These are phyloP conservation scores for Alternaria sp. DNA, from an alignment of 2,329 filamentous ascomycete species.

Conservation along the genomic window DNA sequence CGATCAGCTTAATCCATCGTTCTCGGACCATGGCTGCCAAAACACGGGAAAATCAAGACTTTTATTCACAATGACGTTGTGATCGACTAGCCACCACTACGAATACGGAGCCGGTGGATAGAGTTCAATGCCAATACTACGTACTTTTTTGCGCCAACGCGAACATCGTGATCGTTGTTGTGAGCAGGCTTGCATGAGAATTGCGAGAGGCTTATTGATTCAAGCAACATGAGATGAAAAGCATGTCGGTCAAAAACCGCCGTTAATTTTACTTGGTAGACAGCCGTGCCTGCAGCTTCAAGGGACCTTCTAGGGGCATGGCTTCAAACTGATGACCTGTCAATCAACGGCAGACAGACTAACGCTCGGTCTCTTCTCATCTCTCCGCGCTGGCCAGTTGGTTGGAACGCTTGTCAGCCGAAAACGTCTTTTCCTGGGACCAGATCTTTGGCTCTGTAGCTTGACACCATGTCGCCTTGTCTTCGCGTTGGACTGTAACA, in stretches of 20 bases:
- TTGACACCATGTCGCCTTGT: constrained; percentile 1
- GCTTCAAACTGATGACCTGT: constrained; percentile 25
- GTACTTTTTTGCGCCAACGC: constrained; percentile 5
- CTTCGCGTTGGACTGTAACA: constrained; percentile 27
- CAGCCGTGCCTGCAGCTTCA: constrained; percentile 1
- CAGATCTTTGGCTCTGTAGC: constrained; percentile 17
- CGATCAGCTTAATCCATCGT: neutral
- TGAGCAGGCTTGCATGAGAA: neutral
- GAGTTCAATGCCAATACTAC: constrained; percentile 15
- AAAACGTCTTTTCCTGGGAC: constrained; percentile 15
- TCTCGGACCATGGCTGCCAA: neutral
- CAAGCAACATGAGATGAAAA: neutral
- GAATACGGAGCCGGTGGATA: constrained; percentile 10
- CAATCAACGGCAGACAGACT: constrained; percentile 27
- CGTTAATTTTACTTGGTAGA: neutral
- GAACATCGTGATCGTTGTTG: neutral
- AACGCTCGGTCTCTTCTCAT: constrained; percentile 26
- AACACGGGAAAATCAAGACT: neutral
- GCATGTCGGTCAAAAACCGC: neutral
- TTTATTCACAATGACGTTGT: constrained; percentile 4
- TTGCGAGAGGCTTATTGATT: constrained; percentile 16
- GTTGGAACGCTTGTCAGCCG: constrained; percentile 29
- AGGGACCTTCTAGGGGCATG: neutral
- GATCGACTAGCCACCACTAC: neutral
- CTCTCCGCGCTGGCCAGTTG: constrained; percentile 41